Conservation (phyloP, 768 basidiomycete species). For the Pholiota microspora region DNA sequence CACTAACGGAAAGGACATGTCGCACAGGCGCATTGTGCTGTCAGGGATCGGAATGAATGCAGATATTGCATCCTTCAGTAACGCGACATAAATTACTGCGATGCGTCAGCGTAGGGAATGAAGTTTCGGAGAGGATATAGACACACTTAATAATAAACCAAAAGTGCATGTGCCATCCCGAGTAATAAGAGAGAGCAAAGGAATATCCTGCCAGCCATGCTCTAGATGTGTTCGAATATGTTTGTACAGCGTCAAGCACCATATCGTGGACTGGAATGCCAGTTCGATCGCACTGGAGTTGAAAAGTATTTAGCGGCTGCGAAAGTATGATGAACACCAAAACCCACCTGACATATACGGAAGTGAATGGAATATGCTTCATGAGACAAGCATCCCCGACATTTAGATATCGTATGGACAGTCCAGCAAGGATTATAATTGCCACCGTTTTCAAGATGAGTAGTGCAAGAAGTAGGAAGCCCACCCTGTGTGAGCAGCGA, state of each 20-base stretch:
- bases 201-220: constrained; percentile 16
- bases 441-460: neutral
- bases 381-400: neutral
- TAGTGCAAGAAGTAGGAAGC: neutral
- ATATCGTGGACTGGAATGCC: neutral
- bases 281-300: neutral
- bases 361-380: neutral
- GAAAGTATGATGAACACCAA: neutral
- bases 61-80: neutral
- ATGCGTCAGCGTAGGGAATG: neutral
- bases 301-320: neutral
- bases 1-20: neutral
- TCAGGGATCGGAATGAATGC: neutral
- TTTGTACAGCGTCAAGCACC: constrained; percentile 13
- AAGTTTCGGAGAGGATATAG: neutral
- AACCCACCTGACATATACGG: neutral
- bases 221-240: constrained; percentile 8
- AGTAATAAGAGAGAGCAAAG: constrained; percentile 13
- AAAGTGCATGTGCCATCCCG: constrained; percentile 16
- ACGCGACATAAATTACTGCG: neutral
- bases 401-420: neutral
- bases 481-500: neutral
- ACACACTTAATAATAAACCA: constrained; percentile 10
- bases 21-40: neutral
- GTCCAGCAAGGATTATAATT: neutral